Evolutionary conservation across 2,329 filamentous ascomycete species (phyloP).

Genomic region (Trichoderma atroviride): DNA sequence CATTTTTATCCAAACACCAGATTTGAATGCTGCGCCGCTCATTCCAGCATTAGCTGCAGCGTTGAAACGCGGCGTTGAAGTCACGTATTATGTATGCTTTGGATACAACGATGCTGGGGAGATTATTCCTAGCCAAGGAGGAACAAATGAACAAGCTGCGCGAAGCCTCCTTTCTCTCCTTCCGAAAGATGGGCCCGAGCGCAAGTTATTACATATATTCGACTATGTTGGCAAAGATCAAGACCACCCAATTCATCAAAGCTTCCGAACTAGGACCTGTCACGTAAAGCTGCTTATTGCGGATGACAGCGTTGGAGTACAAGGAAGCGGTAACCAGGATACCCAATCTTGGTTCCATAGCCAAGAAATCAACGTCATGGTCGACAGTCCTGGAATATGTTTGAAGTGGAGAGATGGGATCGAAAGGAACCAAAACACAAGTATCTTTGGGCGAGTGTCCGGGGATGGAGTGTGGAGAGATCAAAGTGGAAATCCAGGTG

Average conservation of each 20-base stretch:
- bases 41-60: slow-evolving; percentile 66
- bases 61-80: slow-evolving; percentile 66
- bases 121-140: slow-evolving; percentile 73
- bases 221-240: slow-evolving; percentile 79
- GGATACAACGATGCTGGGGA: slow-evolving; percentile 81
- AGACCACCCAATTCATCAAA: slow-evolving; percentile 65
- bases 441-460: slow-evolving; percentile 43
- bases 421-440: slow-evolving; percentile 68
- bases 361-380: slow-evolving; percentile 76
- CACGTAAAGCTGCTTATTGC: slow-evolving; percentile 79
- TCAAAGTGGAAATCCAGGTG: slow-evolving; percentile 24
- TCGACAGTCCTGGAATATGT: slow-evolving; percentile 67
- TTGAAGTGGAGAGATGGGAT: slow-evolving; percentile 63
- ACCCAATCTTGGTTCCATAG: slow-evolving; percentile 79
- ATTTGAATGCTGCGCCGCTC: slow-evolving; percentile 72
- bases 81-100: slow-evolving; percentile 72
- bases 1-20: slow-evolving; percentile 79
- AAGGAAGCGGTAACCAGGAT: slow-evolving; percentile 79
- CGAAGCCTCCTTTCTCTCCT: slow-evolving; percentile 61
- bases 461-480: slow-evolving; percentile 31
- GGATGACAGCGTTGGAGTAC: slow-evolving; percentile 68
- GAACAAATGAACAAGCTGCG: slow-evolving; percentile 73
- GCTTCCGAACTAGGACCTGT: slow-evolving; percentile 66
- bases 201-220: slow-evolving; percentile 56
- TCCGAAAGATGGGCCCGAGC: slow-evolving; percentile 44